Percentiles rank a stretch among this genome's conserved stretches.
These are phyloP conservation scores for Mycena maculata DNA, from an alignment of 768 basidiomycete genomes.

Conservation along the genomic window DNA sequence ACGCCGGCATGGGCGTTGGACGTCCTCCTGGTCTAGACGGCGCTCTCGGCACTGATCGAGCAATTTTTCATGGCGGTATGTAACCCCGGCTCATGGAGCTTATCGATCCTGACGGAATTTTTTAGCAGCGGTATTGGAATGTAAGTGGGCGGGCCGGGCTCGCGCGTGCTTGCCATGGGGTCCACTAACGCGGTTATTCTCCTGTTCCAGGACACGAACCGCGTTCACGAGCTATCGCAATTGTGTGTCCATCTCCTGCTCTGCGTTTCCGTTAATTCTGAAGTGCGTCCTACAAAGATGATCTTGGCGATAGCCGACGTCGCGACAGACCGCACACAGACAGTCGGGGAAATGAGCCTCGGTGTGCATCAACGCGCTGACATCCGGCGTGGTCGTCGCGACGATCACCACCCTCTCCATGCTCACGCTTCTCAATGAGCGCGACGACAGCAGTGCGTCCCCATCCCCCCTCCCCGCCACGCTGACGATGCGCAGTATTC, in stretches of 20 bases:
- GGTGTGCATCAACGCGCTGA: constrained; percentile 18
- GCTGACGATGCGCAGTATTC: constrained; percentile 8
- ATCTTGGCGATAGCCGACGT: neutral
- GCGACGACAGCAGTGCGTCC: constrained; percentile 5
- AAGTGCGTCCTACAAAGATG: neutral
- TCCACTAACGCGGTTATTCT: no score
- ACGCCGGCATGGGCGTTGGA: no score
- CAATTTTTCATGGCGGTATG: constrained; percentile 22
- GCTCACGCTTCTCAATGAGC: no score
- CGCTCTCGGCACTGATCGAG: constrained; percentile 22
- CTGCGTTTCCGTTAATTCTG: neutral
- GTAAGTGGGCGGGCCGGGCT: constrained; percentile 15
- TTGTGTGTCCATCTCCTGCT: neutral
- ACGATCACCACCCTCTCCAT: no score
- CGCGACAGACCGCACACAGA: neutral
- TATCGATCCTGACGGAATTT: neutral
- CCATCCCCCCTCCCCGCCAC: neutral
- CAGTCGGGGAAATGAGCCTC: no score
- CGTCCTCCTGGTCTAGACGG: constrained; percentile 16
- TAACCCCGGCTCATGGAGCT: neutral
- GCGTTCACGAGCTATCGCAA: neutral
- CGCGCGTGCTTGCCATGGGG: no score
- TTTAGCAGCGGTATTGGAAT: constrained; percentile 28
- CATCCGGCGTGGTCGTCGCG: constrained; percentile 26
- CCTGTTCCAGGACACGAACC: no score